A percentile compares a stretch with the other conserved stretches of the same genome.
phyloP scores from a whole-genome alignment of 208 protist species.

The Trypanosoma boissoni region DNA sequence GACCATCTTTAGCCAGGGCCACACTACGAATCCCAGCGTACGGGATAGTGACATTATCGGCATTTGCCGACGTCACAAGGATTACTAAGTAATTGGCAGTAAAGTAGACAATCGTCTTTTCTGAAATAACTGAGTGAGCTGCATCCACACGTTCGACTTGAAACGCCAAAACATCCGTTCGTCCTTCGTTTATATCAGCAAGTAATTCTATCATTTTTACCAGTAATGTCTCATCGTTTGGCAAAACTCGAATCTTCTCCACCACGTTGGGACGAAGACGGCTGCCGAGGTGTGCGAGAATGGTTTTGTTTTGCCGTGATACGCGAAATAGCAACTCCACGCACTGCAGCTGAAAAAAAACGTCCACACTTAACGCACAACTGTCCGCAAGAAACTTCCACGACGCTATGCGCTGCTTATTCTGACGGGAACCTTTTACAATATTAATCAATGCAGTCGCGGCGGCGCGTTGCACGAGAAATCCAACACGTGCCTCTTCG shows the following conservation, averaged over 20 bases:
- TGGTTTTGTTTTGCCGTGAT: constrained; percentile 60
- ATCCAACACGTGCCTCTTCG: constrained; percentile 46
- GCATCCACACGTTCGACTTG: constrained; percentile 58
- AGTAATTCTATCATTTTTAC: constrained; percentile 70
- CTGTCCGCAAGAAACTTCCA: constrained; percentile 76
- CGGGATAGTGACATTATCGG: constrained; percentile 85
- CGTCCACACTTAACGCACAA: constrained; percentile 67
- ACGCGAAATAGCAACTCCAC: constrained; percentile 89
- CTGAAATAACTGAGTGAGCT: constrained; percentile 61
- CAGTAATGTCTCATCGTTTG: constrained; percentile 72
- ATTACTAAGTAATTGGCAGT: constrained; percentile 79
- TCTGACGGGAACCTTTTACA: constrained; percentile 85
- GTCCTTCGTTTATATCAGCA: constrained; percentile 56
- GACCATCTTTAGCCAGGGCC: constrained; percentile 71
- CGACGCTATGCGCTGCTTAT: constrained; percentile 73
- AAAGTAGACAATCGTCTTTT: constrained; percentile 71
- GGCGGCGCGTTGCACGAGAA: constrained; percentile 64
- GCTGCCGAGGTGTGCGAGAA: constrained; percentile 43
- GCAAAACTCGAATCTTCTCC: constrained; percentile 51
- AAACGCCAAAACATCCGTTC: constrained; percentile 63
- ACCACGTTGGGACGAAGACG: constrained; percentile 31
- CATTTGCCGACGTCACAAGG: constrained; percentile 70
- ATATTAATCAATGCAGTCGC: constrained; percentile 89
- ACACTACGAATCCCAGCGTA: constrained; percentile 82
- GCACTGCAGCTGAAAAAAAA: constrained; percentile 92